These are phyloP conservation scores for Trametes meyenii DNA, from an alignment of 768 basidiomycete genomes.

Conservation along the genomic window DNA sequence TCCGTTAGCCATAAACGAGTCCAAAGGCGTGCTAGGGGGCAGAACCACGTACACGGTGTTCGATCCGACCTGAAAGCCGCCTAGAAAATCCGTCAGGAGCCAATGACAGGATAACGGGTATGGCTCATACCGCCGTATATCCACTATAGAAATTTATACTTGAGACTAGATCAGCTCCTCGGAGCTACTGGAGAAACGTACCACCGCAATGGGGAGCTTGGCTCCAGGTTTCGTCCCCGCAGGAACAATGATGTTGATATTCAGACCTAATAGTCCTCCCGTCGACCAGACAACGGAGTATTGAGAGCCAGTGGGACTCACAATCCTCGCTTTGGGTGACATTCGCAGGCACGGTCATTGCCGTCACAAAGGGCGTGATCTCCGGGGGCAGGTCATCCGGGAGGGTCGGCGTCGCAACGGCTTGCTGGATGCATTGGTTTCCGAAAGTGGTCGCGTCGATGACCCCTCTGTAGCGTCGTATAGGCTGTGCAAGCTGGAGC, in stretches of 20 bases:
- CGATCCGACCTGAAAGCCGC: neutral
- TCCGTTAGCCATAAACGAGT: neutral
- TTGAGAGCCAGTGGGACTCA: neutral
- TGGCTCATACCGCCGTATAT: neutral
- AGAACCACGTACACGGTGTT: neutral
- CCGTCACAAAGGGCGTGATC: slow-evolving; percentile 22
- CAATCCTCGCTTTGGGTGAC: slow-evolving; percentile 20
- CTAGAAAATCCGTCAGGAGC: neutral
- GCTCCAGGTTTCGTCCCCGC: slow-evolving; percentile 40
- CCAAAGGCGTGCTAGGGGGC: neutral
- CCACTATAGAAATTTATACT: neutral
- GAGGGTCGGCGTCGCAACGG: slow-evolving; percentile 37
- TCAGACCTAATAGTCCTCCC: slow-evolving; percentile 42
- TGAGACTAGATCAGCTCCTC: neutral
- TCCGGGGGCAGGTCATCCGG: slow-evolving; percentile 41
- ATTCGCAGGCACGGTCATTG: neutral
- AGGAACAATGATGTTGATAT: slow-evolving; percentile 55
- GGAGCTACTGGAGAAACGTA: slow-evolving; percentile 33
- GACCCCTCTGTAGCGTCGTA: slow-evolving; percentile 39
- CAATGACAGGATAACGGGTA: neutral
- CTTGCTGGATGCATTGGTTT: slow-evolving; percentile 51
- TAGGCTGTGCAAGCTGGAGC: slow-evolving; percentile 45
- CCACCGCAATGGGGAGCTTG: slow-evolving; percentile 57
- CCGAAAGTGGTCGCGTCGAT: slow-evolving; percentile 45
- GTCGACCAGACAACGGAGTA: neutral